Evolutionary conservation across 2,329 filamentous ascomycete genomes (phyloP), one percentile per base, ranked within the genome.

Genomic region (Fusarium solani-melongenae): DNA sequence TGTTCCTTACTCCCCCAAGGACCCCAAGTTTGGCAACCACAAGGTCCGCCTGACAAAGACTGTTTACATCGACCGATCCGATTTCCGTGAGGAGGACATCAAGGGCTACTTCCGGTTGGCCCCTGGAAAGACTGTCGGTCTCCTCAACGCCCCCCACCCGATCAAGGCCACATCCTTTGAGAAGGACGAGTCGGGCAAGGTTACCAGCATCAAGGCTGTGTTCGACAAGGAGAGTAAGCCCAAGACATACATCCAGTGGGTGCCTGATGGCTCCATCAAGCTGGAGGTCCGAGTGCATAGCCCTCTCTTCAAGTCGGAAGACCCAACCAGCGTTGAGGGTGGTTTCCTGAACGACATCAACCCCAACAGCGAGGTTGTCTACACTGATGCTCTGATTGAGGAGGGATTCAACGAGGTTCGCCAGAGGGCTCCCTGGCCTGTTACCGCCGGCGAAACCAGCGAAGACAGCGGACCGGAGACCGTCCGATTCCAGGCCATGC

Each of bases 221-320:
- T 92, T 91, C 63, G 92, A 94, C 70, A 93, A 92, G 67, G 92
- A 94, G 69, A 89, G 88, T 20, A 91, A 92, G 77, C 90, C 92
- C 46, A 96, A 97, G 84, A 92, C 94, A 2, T 94, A 91, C 79
- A 97, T 98, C 80, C 95, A 98, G 80, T 98, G 96, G 96, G 93
- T 98, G 7, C 80, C 91, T 6, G 90, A 91, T 41, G 92, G 90
- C 2, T 89, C 92, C 1, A 87, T 87, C 15, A 90, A 91, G 74
- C 92, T 92, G 14, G 93, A 95, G 82, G 93, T 91, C 46, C 92
- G 95, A 67, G 87, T 96, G 56, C 92, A 96, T 84, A 93, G 94
- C 80, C 86, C 91, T 4, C 88, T 98, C 1, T 98, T 98, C 89
- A 95, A 94, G 82, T 94, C 92, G 5, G 92, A 95, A 56, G 92